Percentiles rank a stretch among this genome's conserved stretches.
These are phyloP conservation scores for Heracleum sosnowskyi DNA, from an alignment of 129 eudicot genomes.

Conservation along the genomic window DNA sequence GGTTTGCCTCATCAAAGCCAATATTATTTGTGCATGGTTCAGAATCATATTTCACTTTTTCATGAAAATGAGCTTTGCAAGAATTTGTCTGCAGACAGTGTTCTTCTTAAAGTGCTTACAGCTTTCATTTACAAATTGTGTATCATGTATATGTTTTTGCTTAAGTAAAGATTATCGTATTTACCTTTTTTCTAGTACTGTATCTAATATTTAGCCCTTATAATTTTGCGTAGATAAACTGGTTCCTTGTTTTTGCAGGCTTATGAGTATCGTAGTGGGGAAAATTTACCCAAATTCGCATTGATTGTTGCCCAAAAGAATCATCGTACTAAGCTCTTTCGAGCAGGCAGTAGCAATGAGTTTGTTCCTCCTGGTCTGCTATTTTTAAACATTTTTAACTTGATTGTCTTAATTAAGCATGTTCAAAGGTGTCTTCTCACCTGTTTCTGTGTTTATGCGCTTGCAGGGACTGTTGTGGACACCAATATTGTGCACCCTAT, in stretches of 20 bases:
- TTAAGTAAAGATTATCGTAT: not conserved
- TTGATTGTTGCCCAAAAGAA: slow-evolving; percentile 74
- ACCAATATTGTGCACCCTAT: slow-evolving; percentile 64
- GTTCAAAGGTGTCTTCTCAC: not conserved
- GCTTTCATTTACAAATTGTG: not conserved
- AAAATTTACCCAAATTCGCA: slow-evolving; percentile 50
- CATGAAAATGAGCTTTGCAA: not conserved
- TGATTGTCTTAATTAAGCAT: not conserved
- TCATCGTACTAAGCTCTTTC: slow-evolving; percentile 82
- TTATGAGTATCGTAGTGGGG: slow-evolving; percentile 30
- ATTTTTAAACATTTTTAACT: not conserved
- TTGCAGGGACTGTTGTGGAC: slow-evolving; percentile 66
- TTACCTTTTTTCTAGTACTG: not conserved
- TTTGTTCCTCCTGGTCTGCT: slow-evolving; percentile 74
- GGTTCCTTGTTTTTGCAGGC: slow-evolving; percentile 23
- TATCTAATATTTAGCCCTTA: not conserved
- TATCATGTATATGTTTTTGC: not conserved
- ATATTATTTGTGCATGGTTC: no score
- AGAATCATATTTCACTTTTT: not conserved
- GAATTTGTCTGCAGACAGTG: not conserved
- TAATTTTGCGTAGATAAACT: not conserved
- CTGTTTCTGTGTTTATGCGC: not conserved
- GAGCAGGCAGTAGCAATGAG: slow-evolving; percentile 23
- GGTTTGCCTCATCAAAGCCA: not conserved
- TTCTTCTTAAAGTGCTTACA: not conserved